These are phyloP conservation scores for Vitis rupestris DNA, from an alignment of 164 flowering plant species.

Conservation along the genomic window DNA sequence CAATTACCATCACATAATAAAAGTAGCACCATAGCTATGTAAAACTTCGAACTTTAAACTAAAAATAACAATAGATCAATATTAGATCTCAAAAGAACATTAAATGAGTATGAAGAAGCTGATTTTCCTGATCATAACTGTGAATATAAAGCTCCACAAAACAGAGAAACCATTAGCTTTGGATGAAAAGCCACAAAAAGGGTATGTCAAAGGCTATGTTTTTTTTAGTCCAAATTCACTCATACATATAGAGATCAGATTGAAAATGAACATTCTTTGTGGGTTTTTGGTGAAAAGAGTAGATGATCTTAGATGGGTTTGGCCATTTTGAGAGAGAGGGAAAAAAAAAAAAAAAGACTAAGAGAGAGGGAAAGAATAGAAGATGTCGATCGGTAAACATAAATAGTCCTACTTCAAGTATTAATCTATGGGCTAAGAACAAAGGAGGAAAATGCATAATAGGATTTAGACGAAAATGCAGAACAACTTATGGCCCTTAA, in stretches of 20 bases:
- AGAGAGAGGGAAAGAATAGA: constrained; percentile 8
- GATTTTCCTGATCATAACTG: background rate
- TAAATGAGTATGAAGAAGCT: background rate
- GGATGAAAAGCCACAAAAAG: no score
- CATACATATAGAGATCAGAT: constrained; percentile 3
- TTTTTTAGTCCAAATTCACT: background rate
- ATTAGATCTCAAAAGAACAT: background rate
- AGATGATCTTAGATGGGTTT: constrained; percentile 9
- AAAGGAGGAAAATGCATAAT: no score
- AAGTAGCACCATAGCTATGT: background rate
- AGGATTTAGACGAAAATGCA: no score
- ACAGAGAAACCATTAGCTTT: background rate
- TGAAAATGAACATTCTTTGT: background rate
- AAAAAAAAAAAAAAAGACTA: background rate
- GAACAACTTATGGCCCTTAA: no score
- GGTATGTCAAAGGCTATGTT: background rate
- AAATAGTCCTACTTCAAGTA: no score
- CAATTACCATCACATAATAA: constrained; percentile 25
- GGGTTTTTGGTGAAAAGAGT: background rate
- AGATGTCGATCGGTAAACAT: no score
- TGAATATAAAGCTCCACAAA: background rate
- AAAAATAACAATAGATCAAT: background rate
- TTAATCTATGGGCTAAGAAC: no score
- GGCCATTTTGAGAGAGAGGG: constrained; percentile 19
- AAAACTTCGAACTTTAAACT: constrained; percentile 19